Base-by-base conservation (phyloP, 2,329 filamentous ascomycete species). In the Gaeumannomyces sp. region DNA sequence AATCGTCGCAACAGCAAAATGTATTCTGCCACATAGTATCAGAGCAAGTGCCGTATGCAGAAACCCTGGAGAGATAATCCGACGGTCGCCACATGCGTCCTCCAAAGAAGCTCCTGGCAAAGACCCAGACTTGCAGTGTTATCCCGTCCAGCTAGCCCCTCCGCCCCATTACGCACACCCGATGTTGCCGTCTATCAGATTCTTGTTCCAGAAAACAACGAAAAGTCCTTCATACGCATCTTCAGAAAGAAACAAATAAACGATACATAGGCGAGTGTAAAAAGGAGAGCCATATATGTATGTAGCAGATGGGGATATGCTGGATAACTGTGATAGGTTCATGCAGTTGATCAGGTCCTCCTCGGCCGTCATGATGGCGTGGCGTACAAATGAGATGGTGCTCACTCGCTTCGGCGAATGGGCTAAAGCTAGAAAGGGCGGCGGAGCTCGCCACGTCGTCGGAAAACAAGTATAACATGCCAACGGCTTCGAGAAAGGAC, bases 11-110 rank as follows among this genome's bases (percentile, higher is more conserved):
- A 53, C 22, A 53, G 45, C 45, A n/a, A 53, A 53, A 53, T 53
- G 5, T 53, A 63, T 64, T 67, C 65, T 68, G 65, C 65, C 64
- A 59, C 66, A 62, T 66, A 67, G 63, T 67, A 66, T 67, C 67
- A 66, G 67, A 67, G 67, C 65, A 65, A 65, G 64, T 67, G 62
- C 53, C 65, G 58, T 65, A 60, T 66, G 66, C 66, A 10, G 45
- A 25, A 25, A 7, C 45, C n/a, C 22, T 25, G 45, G 22, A 53
- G 45, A 25, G 45, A 53, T 25, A 11, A n/a, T 53, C 45, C 4
- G 45, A n/a, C 22, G 22, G 45, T 25, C 45, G 8, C 19, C 22
- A 25, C 22, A 53, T 7, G 45, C n/a, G 38, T 19, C 38, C 38
- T 45, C 19, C 2, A 45, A 45, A 2, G 19, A 3, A 45, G 38